phyloP scores from a whole-genome alignment of 164 flowering plant genomes.

The Piper betle region DNA sequence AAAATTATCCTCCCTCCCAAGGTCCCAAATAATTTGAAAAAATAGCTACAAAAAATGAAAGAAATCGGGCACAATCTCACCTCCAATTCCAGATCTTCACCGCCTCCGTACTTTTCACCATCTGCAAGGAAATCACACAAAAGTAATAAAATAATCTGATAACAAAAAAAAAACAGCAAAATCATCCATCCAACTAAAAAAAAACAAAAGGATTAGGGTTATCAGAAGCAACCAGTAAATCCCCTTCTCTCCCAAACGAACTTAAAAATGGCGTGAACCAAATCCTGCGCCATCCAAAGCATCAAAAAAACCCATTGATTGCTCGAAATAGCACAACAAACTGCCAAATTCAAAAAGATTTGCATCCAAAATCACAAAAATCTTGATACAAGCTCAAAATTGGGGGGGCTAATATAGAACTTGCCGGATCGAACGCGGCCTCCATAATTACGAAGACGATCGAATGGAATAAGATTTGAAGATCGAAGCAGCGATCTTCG shows the following conservation, averaged over 20 bases:
- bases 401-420: no score
- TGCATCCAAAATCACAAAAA: no score
- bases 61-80: neutral
- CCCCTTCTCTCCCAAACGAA: neutral
- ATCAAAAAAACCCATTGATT: neutral
- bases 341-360: no score
- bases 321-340: no score
- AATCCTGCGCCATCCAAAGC: neutral
- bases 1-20: no score
- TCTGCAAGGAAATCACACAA: neutral
- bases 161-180: neutral
- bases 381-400: no score
- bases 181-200: neutral
- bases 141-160: neutral
- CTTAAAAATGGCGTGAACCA: slow-evolving; percentile 1
- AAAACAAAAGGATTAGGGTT: neutral
- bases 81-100: neutral
- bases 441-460: no score
- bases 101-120: neutral
- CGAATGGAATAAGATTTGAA: no score
- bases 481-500: no score
- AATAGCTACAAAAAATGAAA: neutral
- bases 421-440: no score
- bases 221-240: neutral
- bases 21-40: neutral